These are phyloP conservation scores for Shiraia bambusicola DNA, from an alignment of 2,329 filamentous ascomycete species.

Conservation along the genomic window DNA sequence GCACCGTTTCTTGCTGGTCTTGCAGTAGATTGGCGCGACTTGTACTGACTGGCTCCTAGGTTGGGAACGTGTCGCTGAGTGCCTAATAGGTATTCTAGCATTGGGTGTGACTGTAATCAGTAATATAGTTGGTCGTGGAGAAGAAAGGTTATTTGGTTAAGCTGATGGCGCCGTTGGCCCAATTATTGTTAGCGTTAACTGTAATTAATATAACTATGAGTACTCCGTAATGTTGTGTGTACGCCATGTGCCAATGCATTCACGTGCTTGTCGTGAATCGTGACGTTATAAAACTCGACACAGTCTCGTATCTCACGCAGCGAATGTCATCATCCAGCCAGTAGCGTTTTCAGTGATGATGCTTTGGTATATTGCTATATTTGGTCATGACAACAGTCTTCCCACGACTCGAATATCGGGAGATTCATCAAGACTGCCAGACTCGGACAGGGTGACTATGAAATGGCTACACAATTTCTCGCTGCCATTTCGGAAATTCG, in stretches of 20 bases:
- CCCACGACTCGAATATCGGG: neutral
- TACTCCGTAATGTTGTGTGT: too few species aligned
- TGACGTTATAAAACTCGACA: neutral
- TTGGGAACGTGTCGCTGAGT: too few species aligned
- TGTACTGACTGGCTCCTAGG: constrained; percentile 1
- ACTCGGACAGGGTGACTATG: constrained; percentile 1
- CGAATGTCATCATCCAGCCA: constrained; percentile 1
- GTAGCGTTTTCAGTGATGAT: neutral
- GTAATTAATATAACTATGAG: too few species aligned
- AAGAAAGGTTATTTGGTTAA: too few species aligned
- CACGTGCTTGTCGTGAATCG: neutral
- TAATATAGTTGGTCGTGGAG: too few species aligned
- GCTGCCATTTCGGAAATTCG: constrained; percentile 9
- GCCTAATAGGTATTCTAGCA: neutral
- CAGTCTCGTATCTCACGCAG: neutral
- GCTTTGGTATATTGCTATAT: neutral
- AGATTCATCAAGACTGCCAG: neutral
- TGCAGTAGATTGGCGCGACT: constrained; percentile 2
- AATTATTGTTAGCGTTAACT: too few species aligned
- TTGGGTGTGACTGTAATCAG: neutral
- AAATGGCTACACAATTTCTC: too few species aligned
- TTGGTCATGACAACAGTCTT: neutral
- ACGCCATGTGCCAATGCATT: neutral
- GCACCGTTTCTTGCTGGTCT: constrained; percentile 12
- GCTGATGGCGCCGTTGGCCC: too few species aligned